A percentile compares a stretch with the other conserved stretches of the same genome.
Conservation (phyloP, 495 filamentous ascomycete genomes). For the Lophium mytilinum region DNA sequence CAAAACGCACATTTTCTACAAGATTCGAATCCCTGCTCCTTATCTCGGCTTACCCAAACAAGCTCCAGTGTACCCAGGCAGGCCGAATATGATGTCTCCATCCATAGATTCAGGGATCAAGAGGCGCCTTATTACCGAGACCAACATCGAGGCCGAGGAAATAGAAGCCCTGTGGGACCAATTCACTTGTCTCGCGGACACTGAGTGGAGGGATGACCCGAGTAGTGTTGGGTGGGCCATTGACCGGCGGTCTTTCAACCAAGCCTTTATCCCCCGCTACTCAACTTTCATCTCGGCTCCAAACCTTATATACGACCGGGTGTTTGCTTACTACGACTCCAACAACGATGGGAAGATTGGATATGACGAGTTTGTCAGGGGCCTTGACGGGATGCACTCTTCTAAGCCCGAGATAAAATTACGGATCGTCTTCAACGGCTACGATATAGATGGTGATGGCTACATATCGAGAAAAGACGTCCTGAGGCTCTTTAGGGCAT, state of each 20-base stretch:
- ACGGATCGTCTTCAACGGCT: conserved; percentile 72
- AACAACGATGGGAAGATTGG: conserved; percentile 82
- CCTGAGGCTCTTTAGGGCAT: conserved; percentile 81
- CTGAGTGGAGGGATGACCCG: conserved; percentile 77
- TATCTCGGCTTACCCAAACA: conserved; percentile 43
- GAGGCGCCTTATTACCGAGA: conserved; percentile 58
- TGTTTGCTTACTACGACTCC: conserved; percentile 93
- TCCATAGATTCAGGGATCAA: conserved; percentile 55
- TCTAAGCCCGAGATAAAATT: conserved; percentile 44
- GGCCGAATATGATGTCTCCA: conserved; percentile 59
- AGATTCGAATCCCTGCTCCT: conserved; percentile 68
- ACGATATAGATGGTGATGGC: conserved; percentile 86
- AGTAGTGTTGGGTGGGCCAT: conserved; percentile 72
- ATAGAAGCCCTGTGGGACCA: conserved; percentile 93
- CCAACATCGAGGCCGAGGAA: conserved; percentile 71
- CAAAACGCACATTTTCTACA: conserved; percentile 95
- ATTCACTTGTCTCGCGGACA: conserved; percentile 83
- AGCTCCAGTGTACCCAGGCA: conserved; percentile 64
- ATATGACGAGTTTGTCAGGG: conserved; percentile 86
- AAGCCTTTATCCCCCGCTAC: conserved; percentile 75
- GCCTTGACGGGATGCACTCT: conserved; percentile 66
- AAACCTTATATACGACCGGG: conserved; percentile 87
- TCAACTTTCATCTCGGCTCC: conserved; percentile 67
- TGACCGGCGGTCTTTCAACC: conserved; percentile 82
- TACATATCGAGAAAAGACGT: conserved; percentile 85